Conservation (phyloP, 257 asterid species). For the Fraxinus quadrangulata region DNA sequence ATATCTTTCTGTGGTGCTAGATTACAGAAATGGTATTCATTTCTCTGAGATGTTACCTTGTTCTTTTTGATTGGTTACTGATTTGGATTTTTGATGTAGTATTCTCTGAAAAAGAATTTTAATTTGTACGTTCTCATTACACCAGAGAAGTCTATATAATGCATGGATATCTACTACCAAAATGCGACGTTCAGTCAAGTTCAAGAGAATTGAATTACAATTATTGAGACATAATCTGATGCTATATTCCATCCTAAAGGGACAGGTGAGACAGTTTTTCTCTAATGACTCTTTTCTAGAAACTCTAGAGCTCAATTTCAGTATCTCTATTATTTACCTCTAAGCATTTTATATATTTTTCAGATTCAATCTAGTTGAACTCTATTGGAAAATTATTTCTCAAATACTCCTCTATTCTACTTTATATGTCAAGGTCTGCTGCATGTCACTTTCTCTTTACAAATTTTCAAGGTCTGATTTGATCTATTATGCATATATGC, state of each 20-base stretch:
- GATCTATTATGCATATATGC: background rate
- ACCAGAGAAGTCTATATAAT: conserved; percentile 71
- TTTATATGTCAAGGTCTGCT: background rate
- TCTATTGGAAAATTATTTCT: background rate
- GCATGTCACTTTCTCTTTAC: background rate
- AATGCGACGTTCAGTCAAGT: conserved; percentile 58
- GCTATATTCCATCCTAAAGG: conserved; percentile 59
- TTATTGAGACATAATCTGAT: conserved; percentile 54
- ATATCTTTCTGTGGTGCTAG: background rate
- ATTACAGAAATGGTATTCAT: background rate
- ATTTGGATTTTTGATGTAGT: conserved; percentile 3
- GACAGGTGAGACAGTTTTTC: conserved; percentile 54
- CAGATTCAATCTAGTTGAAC: conserved; percentile 19
- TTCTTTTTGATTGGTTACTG: background rate
- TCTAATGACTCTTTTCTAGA: background rate
- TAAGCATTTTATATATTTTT: background rate
- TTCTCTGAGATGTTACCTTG: background rate
- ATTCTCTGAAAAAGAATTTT: conserved; percentile 19
- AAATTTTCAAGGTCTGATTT: background rate
- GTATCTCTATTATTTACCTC: conserved; percentile 4
- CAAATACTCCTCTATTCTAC: background rate
- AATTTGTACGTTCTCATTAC: conserved; percentile 28
- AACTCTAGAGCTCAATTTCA: background rate
- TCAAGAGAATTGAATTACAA: conserved; percentile 65
- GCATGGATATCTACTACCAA: conserved; percentile 71